Base-by-base conservation (phyloP, 306 rosid species). In the Adenanthera pavonina region DNA sequence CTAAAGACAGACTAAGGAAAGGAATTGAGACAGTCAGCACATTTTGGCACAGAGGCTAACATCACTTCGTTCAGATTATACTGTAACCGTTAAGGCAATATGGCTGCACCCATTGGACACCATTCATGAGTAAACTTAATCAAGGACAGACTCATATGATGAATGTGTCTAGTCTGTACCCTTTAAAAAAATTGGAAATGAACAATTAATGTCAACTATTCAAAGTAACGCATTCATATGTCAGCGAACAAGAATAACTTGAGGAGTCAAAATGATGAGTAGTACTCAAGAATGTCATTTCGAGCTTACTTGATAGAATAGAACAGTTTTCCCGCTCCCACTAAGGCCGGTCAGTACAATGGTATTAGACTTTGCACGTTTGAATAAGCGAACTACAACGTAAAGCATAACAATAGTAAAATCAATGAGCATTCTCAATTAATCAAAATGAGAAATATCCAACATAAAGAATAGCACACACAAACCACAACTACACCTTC, bases 271-370 rank as follows among this genome's bases (percentile, higher is more conserved):
- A 20, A 69, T 19, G 40, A 20, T 44, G 56, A 12, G 56, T 6
- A 12, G 44, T 20, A 69, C 20, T 30, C 34, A 69, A 19, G 36
- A 69, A 43, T 44, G n/a, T 69, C 56, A 69, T 46, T 44, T 69
- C 25, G 40, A 10, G 56, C 82, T 88, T 77, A 90, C 97, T 85
- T 92, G 97, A 88, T 90, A 92, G 89, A 90, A 95, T 57, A 95
- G 75, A 85, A 87, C 89, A 25, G 97, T 91, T 84, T 92, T 95
- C 59, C 98, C 97, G 34, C 94, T 84, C 13, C 98, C 98, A 72
- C 87, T 85, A 46, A 92, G 95, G 69, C 98, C 97, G 14, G 89
- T 90, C 67, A 95, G 86, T 17, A 95, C 90, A 80, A 95, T 76
- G 41, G 97, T 92, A 79, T 89, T 86, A 34, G 91, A 86, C 85